Evolutionary conservation across 179 eudicot species (phyloP), one percentile per base, ranked within the genome.

Genomic region (Drosera spatulata): DNA sequence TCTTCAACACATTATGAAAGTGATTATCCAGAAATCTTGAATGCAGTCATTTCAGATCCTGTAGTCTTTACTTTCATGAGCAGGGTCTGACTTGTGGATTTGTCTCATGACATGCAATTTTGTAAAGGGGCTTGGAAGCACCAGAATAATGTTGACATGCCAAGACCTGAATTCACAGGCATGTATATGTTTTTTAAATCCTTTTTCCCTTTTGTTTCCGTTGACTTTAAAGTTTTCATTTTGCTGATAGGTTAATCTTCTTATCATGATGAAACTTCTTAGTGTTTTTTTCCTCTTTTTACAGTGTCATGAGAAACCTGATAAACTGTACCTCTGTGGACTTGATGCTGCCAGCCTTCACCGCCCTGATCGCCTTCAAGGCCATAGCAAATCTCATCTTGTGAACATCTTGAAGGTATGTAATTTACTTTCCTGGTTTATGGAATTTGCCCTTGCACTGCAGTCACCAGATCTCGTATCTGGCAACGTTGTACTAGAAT

Each of bases 281-380:
- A 69, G 41, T 3, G 54, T 58, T 55, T 15, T 15, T 11, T 13
- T 58, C 9, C 37, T 8, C 14, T 41, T 58, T 63, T 53, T 63
- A 9, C 61, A 84, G 90, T 79, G 85, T 64, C 78, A 77, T 66
- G 87, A 71, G 75, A 79, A 76, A 66, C 90, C 90, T 66, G 85
- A 77, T 54, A 84, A 84, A 71, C 73, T 84, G 56, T 82, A 64
- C 12, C 67, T 84, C 6, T 81, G 85, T 73, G 90, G 90, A 59
- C 90, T 84, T 75, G 87, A 84, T 75, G 85, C 90, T 66, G 67
- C 78, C 55, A 75, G 72, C 65, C 75, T 84, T 37, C 67, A 73
- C 74, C 79, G 83, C 53, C 78, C 70, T 53, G 90, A 84, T 75
- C 90, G 90, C 38, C 75, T 84, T 60, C 90, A 84, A 77, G 90